Evolutionary conservation across 2,329 filamentous ascomycete species (phyloP).

Genomic region (Tolypocladium sp.): DNA sequence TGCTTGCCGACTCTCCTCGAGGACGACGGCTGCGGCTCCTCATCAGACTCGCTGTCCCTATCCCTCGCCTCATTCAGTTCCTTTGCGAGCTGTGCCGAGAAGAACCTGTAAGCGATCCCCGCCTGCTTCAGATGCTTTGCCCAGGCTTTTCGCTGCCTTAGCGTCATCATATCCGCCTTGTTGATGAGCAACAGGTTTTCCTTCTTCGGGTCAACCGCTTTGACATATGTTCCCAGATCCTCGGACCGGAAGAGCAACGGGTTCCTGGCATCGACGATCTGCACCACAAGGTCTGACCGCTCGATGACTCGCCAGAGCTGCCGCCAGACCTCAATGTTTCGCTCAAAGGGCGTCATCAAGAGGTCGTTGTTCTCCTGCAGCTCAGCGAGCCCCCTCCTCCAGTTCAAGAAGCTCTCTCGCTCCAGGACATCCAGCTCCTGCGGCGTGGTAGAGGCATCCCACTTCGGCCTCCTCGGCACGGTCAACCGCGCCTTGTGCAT

Average conservation of each 20-base stretch:
- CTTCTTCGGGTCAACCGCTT: slow-evolving; percentile 81
- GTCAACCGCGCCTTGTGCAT: slow-evolving; percentile 72
- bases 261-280: slow-evolving; percentile 96
- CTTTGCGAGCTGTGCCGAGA: slow-evolving; percentile 87
- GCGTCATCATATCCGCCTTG: slow-evolving; percentile 98
- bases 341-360: slow-evolving; percentile 95
- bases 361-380: slow-evolving; percentile 90
- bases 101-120: slow-evolving; percentile 87
- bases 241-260: slow-evolving; percentile 90
- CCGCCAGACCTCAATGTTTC: slow-evolving; percentile 95
- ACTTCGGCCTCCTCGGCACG: slow-evolving; percentile 80
- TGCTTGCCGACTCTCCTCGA: slow-evolving; percentile 18
- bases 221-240: slow-evolving; percentile 88
- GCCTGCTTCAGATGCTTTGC: slow-evolving; percentile 75
- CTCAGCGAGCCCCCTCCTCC: slow-evolving; percentile 85
- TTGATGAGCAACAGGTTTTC: slow-evolving; percentile 90
- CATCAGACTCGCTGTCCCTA: slow-evolving; percentile 38
- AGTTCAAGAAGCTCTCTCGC: slow-evolving; percentile 72
- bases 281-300: slow-evolving; percentile 87
- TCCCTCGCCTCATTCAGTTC: slow-evolving; percentile 72
- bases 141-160: slow-evolving; percentile 73
- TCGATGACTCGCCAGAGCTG: slow-evolving; percentile 98
- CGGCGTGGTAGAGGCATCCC: slow-evolving; percentile 79
- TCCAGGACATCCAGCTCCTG: slow-evolving; percentile 73
- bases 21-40: slow-evolving; percentile 11